phyloP scores from a whole-genome alignment of 2,329 filamentous ascomycete genomes.

The Verticillium longisporum region DNA sequence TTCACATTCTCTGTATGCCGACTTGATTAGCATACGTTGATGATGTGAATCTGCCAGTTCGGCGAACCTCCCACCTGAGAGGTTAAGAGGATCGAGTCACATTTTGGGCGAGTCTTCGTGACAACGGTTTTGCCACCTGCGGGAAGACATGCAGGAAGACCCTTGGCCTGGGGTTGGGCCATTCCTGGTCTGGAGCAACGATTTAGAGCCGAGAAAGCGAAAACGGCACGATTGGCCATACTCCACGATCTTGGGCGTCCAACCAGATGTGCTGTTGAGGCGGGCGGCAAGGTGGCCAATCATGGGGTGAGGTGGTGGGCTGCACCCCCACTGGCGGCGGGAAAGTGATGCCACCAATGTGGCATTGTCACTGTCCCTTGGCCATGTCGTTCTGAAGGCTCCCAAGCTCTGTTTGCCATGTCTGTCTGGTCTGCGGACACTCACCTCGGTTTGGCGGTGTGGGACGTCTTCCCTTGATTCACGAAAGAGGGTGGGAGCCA shows the following conservation, averaged over 20 bases:
- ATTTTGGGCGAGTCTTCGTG: too few relatives aligned
- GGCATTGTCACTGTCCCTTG: not conserved
- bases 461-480: not conserved
- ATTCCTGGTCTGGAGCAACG: not conserved
- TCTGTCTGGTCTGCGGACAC: not conserved
- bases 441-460: not conserved
- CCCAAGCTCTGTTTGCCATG: not conserved
- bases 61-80: too few relatives aligned
- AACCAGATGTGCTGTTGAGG: slow-evolving; percentile 18
- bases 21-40: too few relatives aligned
- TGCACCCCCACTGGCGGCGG: not conserved
- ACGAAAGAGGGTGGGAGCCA: not conserved
- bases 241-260: slow-evolving; percentile 8
- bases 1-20: too few relatives aligned
- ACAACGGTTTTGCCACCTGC: too few relatives aligned
- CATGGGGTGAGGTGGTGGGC: slow-evolving; percentile 1
- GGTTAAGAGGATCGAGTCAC: too few relatives aligned
- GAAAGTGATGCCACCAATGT: not conserved
- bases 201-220: not conserved
- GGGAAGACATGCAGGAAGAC: too few relatives aligned
- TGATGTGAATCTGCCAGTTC: too few relatives aligned
- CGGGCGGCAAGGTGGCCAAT: slow-evolving; percentile 26
- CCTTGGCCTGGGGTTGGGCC: too few relatives aligned
- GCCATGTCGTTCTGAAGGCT: not conserved
- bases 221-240: not conserved